A percentile compares a stretch with the other conserved stretches of the same genome.
Evolutionary conservation across 2,329 filamentous ascomycete species (phyloP).

Genomic region (Fusarium abutilonis): DNA sequence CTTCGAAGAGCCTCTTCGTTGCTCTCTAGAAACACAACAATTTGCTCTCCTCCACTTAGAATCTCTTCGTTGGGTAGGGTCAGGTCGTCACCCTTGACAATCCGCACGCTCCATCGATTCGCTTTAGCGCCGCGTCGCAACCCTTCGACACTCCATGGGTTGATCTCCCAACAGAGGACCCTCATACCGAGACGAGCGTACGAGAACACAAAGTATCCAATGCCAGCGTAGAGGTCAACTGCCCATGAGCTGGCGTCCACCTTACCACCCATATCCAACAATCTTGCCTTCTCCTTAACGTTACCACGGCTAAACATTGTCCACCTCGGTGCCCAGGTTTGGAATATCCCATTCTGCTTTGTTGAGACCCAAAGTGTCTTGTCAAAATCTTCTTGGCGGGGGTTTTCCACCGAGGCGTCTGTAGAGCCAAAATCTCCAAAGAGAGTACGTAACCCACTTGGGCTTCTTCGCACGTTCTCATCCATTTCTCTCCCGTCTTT

Average conservation of each 20-base stretch:
- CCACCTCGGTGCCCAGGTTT: conserved; percentile 88
- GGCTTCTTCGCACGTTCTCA: conserved; percentile 79
- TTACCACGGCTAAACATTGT: conserved; percentile 97
- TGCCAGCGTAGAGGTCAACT: conserved; percentile 89
- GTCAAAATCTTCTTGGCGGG: conserved; percentile 65
- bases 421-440: conserved; percentile 77
- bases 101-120: conserved; percentile 72
- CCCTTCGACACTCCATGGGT: conserved; percentile 87
- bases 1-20: conserved; percentile 64
- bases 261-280: conserved; percentile 63
- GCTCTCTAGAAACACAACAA: conserved; percentile 75
- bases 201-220: conserved; percentile 92
- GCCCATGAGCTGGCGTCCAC: conserved; percentile 56
- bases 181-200: conserved; percentile 77
- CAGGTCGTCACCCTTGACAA: conserved; percentile 59
- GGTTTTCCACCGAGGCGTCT: conserved; percentile 36
- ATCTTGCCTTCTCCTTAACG: conserved; percentile 83
- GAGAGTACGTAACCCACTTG: conserved; percentile 74
- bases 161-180: conserved; percentile 90
- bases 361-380: conserved; percentile 81
- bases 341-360: conserved; percentile 80
- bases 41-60: conserved; percentile 59
- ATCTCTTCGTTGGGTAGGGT: conserved; percentile 51
- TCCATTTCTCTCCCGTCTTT: conserved; percentile 40
- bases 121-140: conserved; percentile 76